phyloP scores from a whole-genome alignment of 1,284 basidiomycete genomes.

The Ceratobasidium papillatum region DNA sequence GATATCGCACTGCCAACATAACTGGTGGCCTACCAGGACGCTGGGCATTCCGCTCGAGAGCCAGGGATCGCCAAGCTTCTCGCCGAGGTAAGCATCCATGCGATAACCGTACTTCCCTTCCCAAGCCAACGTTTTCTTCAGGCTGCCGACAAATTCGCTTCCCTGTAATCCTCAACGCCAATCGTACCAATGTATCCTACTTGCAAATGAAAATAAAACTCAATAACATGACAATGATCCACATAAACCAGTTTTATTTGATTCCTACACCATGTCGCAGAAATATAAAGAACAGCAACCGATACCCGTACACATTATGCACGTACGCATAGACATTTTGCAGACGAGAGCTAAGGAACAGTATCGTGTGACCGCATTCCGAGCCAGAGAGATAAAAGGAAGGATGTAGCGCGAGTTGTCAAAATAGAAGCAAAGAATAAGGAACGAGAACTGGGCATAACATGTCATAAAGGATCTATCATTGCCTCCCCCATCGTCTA shows the following conservation, averaged over 20 bases:
- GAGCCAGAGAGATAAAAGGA: background rate
- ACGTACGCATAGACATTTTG: slow-evolving; percentile 25
- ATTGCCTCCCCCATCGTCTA: background rate
- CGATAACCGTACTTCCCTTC: background rate
- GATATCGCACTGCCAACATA: background rate
- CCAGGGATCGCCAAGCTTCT: slow-evolving; percentile 75
- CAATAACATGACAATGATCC: slow-evolving; percentile 8
- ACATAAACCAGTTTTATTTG: background rate
- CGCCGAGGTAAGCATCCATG: slow-evolving; percentile 63
- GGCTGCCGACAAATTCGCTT: slow-evolving; percentile 60
- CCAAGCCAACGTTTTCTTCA: slow-evolving; percentile 44
- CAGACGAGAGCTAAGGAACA: slow-evolving; percentile 3
- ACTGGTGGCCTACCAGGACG: slow-evolving; percentile 59
- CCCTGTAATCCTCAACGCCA: slow-evolving; percentile 48
- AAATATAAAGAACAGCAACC: slow-evolving; percentile 21
- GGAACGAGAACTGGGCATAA: slow-evolving; percentile 21
- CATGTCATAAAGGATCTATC: slow-evolving; percentile 3
- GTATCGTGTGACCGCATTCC: slow-evolving; percentile 9
- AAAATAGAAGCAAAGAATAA: slow-evolving; percentile 34
- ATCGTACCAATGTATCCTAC: background rate
- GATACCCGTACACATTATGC: slow-evolving; percentile 38
- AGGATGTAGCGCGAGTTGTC: slow-evolving; percentile 12
- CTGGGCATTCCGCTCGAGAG: slow-evolving; percentile 89
- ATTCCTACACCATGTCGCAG: slow-evolving; percentile 35
- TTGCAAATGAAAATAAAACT: slow-evolving; percentile 33